Evolutionary conservation across 2,329 filamentous ascomycete genomes (phyloP).

Genomic region (Dothistroma pini): DNA sequence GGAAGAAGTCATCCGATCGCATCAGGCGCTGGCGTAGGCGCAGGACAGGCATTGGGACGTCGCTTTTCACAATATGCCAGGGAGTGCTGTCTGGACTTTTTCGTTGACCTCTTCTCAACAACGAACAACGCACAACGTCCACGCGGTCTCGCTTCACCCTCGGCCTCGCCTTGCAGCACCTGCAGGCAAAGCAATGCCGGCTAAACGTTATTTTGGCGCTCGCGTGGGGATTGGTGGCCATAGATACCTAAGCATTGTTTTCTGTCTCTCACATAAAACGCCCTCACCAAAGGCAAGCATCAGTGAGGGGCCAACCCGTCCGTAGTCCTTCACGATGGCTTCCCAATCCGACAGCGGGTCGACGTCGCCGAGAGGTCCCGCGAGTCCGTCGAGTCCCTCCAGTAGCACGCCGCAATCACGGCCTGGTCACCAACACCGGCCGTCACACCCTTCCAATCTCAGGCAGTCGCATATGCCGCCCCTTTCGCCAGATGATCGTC

Average conservation of each 20-base stretch:
- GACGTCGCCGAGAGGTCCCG: conserved; percentile 5
- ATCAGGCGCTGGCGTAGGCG: too few relatives aligned
- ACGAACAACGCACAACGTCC: background rate
- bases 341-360: background rate
- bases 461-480: conserved; percentile 44
- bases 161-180: background rate
- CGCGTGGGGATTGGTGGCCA: background rate
- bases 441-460: conserved; percentile 34
- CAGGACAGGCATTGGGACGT: background rate
- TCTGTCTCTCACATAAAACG: background rate
- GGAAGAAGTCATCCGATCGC: background rate
- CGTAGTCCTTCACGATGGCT: background rate
- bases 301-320: background rate
- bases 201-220: background rate
- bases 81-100: background rate
- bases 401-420: conserved; percentile 10
- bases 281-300: background rate
- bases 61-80: background rate
- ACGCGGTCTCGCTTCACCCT: background rate
- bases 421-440: conserved; percentile 25
- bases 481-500: conserved; percentile 42
- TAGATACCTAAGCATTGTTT: background rate
- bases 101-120: background rate
- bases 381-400: conserved; percentile 12
- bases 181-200: background rate